These are phyloP conservation scores for Wickerhamomyces sp. DNA, from an alignment of 1,139 yeast genomes.

Conservation along the genomic window DNA sequence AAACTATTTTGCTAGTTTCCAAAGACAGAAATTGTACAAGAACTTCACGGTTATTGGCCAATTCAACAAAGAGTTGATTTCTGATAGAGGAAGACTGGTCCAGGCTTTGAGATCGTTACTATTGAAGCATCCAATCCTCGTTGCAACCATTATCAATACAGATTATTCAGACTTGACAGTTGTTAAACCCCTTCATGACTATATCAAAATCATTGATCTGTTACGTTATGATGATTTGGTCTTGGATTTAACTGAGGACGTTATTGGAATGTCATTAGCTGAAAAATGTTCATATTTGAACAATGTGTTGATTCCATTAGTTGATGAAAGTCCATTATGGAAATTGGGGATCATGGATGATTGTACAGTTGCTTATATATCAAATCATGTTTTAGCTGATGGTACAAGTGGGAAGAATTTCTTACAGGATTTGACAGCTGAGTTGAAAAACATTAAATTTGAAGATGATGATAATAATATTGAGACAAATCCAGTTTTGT, in stretches of 20 bases:
- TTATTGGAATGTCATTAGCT: conserved; percentile 9
- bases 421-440: conserved; percentile 7
- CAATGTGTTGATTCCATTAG: conserved; percentile 11
- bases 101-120: conserved; percentile 8
- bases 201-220: conserved; percentile 12
- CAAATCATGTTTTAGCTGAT: conserved; percentile 18
- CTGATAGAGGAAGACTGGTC: conserved; percentile 3
- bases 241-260: conserved; percentile 10
- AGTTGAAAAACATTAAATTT: background rate
- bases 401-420: conserved; percentile 15
- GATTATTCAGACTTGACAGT: conserved; percentile 12
- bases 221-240: too few relatives aligned
- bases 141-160: conserved; percentile 11
- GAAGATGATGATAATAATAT: background rate
- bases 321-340: conserved; percentile 13
- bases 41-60: conserved; percentile 11
- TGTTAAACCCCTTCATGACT: conserved; percentile 15
- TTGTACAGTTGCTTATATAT: conserved; percentile 12
- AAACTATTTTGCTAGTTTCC: conserved; percentile 16
- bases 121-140: conserved; percentile 15
- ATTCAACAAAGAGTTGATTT: conserved; percentile 8
- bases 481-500: background rate
- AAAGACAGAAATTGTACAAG: conserved; percentile 16
- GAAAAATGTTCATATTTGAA: conserved; percentile 10
- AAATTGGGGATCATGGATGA: conserved; percentile 15